Conservation (phyloP, 2,329 filamentous ascomycete species). For the Phoma herbarum region DNA sequence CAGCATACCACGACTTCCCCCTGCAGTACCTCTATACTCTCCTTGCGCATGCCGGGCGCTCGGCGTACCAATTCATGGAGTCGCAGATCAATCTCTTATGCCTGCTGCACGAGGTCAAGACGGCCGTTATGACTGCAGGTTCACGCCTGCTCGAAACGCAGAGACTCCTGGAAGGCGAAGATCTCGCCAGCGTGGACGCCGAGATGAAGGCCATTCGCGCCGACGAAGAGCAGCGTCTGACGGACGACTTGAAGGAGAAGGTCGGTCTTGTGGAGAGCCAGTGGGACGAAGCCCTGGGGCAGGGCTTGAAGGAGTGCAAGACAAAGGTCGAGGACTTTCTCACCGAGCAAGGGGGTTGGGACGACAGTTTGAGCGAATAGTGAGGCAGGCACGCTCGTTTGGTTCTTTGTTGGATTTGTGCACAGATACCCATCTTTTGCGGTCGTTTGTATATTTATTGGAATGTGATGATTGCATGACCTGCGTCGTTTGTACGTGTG, state of each 20-base stretch:
- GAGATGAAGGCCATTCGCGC: slow-evolving; percentile 66
- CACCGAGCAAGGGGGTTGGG: slow-evolving; percentile 84
- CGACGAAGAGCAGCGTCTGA: slow-evolving; percentile 76
- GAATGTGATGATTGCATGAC: neutral
- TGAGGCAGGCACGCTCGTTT: slow-evolving; percentile 21
- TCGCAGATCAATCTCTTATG: slow-evolving; percentile 91
- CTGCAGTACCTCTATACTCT: slow-evolving; percentile 90
- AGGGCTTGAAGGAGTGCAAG: slow-evolving; percentile 76
- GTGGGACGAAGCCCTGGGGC: slow-evolving; percentile 87
- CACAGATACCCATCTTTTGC: slow-evolving; percentile 47
- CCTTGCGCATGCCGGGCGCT: slow-evolving; percentile 87
- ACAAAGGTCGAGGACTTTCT: slow-evolving; percentile 77
- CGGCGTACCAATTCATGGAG: slow-evolving; percentile 96
- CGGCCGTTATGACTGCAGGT: slow-evolving; percentile 75
- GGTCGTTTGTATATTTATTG: slow-evolving; percentile 2
- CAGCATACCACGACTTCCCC: slow-evolving; percentile 79
- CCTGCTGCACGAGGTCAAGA: slow-evolving; percentile 88
- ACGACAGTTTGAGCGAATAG: slow-evolving; percentile 66
- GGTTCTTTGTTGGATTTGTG: slow-evolving; percentile 34
- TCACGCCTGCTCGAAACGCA: slow-evolving; percentile 74
- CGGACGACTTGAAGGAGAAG: slow-evolving; percentile 90
- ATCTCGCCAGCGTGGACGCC: slow-evolving; percentile 51
- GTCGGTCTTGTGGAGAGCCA: slow-evolving; percentile 89
- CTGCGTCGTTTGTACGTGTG: neutral
- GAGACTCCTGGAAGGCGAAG: slow-evolving; percentile 55